Percentiles rank a stretch among this genome's conserved stretches.
Evolutionary conservation across 306 rosid genomes (phyloP).

Genomic region (Medicago lupulina): DNA sequence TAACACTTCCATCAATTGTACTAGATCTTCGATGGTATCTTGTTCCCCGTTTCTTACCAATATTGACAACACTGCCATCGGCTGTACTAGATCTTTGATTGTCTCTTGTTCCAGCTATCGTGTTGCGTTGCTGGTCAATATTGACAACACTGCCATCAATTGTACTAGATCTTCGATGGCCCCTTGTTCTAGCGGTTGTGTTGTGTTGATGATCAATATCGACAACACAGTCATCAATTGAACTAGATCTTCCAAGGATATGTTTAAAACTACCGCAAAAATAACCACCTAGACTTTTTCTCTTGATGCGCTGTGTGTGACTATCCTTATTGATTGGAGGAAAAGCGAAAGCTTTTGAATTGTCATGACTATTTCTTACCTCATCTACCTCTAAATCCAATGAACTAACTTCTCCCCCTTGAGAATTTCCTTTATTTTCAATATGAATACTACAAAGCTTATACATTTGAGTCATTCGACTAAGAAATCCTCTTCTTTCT

Average conservation of each 20-base stretch:
- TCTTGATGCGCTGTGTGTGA: slow-evolving; percentile 49
- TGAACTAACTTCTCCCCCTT: slow-evolving; percentile 49
- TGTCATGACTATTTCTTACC: slow-evolving; percentile 48
- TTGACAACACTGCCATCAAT: slow-evolving; percentile 18
- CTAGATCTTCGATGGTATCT: background rate
- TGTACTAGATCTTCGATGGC: slow-evolving; percentile 47
- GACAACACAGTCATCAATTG: slow-evolving; percentile 39
- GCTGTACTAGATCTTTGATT: background rate
- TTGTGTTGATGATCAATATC: background rate
- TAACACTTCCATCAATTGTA: slow-evolving; percentile 35
- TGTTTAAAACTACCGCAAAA: slow-evolving; percentile 70
- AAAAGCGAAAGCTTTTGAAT: slow-evolving; percentile 44
- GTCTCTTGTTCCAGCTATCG: background rate
- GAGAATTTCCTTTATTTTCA: slow-evolving; percentile 52
- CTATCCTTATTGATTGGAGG: slow-evolving; percentile 48
- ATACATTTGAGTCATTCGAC: slow-evolving; percentile 46
- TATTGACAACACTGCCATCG: background rate
- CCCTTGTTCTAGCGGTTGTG: background rate
- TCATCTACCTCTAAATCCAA: slow-evolving; percentile 53
- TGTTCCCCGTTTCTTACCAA: background rate
- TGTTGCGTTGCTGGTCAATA: background rate
- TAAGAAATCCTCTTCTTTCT: slow-evolving; percentile 67
- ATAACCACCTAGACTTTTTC: slow-evolving; percentile 62
- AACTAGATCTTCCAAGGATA: slow-evolving; percentile 68
- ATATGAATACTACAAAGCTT: slow-evolving; percentile 50